Evolutionary conservation across 371 early-diverging fungal species (phyloP).

Genomic region (Syncephalis fuscata): DNA sequence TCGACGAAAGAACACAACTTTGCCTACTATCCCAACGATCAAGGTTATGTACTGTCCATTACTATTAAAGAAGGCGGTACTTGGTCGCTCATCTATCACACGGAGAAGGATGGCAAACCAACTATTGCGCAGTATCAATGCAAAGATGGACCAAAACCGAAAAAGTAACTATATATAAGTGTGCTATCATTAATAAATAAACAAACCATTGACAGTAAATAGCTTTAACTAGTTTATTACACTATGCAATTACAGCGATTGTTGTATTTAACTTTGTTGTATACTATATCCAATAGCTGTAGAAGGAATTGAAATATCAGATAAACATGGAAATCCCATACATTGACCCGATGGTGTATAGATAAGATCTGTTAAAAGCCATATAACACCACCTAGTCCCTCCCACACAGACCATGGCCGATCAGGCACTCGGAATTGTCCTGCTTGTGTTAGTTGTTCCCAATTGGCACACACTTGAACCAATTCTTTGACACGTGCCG

Average conservation of each 20-base stretch:
- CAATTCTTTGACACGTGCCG: not conserved
- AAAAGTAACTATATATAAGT: no score
- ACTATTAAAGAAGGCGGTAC: not conserved
- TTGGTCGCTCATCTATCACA: not conserved
- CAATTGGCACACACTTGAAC: constrained; percentile 1
- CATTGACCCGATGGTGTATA: no score
- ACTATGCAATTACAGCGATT: no score
- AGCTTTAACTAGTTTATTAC: no score
- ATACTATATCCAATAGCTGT: no score
- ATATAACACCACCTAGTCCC: constrained; percentile 2
- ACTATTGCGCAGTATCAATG: constrained; percentile 1
- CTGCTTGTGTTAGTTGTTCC: not conserved
- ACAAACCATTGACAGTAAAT: no score
- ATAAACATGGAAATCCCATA: no score
- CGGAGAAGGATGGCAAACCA: not conserved
- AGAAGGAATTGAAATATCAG: no score
- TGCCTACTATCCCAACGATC: not conserved
- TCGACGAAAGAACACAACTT: not conserved
- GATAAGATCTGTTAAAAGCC: not conserved
- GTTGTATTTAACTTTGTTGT: no score
- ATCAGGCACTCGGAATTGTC: constrained; percentile 3
- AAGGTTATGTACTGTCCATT: not conserved
- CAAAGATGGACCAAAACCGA: no score
- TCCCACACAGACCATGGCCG: constrained; percentile 4
- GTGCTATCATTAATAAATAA: no score